Evolutionary conservation across 179 eudicot genomes (phyloP).

Genomic region (Heliamphora pulchella): DNA sequence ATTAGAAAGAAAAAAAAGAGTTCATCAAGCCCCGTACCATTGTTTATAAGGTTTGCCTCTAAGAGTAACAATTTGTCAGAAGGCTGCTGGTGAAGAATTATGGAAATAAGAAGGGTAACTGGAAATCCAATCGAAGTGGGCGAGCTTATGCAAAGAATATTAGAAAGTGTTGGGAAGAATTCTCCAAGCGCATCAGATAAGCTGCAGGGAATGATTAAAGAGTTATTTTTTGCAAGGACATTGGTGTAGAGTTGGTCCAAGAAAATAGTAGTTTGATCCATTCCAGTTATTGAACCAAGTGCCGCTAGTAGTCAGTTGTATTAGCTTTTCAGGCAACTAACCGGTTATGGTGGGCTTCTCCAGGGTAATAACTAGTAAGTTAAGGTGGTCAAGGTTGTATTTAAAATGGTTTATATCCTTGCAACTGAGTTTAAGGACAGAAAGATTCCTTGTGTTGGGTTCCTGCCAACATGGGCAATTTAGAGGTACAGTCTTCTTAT

Average conservation of each 20-base stretch:
- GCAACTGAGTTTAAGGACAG: too few species aligned
- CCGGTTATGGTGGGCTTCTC: neutral
- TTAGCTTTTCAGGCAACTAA: neutral
- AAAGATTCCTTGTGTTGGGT: neutral
- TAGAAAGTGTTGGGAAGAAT: neutral
- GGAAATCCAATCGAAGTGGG: neutral
- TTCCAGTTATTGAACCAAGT: neutral
- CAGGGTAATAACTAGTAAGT: too few species aligned
- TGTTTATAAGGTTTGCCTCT: neutral
- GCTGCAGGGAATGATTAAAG: neutral
- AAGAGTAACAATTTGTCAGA: neutral
- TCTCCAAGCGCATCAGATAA: neutral
- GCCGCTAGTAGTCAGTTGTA: neutral
- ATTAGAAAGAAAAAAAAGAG: neutral
- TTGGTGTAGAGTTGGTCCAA: neutral
- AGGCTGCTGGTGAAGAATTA: neutral
- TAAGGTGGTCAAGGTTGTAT: too few species aligned
- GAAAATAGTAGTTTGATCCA: neutral
- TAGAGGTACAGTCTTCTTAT: neutral
- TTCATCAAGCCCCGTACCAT: neutral
- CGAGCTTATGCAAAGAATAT: neutral
- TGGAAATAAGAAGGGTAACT: neutral
- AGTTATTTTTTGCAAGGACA: neutral
- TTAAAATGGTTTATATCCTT: too few species aligned
- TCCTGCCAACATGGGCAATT: neutral